Evolutionary conservation across 306 rosid genomes (phyloP).

Genomic region (Lotus japonicus): DNA sequence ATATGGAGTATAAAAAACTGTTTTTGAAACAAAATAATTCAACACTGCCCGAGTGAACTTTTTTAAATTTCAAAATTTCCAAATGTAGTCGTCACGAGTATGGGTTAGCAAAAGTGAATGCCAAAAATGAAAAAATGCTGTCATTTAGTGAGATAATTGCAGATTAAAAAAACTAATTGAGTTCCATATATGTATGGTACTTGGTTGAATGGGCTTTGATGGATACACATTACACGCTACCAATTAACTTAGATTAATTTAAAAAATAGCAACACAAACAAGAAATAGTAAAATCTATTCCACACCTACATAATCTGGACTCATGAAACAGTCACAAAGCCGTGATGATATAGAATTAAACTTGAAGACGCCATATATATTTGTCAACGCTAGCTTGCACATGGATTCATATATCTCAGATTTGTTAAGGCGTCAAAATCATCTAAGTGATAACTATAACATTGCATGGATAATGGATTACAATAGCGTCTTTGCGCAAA

Average conservation of each 20-base stretch:
- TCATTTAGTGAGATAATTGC: not conserved
- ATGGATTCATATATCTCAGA: not conserved
- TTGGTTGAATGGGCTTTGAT: not conserved
- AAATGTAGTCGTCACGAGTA: not conserved
- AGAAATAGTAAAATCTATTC: not conserved
- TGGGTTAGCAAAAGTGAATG: not conserved
- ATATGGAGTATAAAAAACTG: too few relatives aligned
- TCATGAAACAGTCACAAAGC: not conserved
- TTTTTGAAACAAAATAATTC: too few relatives aligned
- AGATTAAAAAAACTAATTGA: not conserved
- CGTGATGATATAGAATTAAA: slow-evolving; percentile 5
- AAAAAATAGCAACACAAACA: not conserved
- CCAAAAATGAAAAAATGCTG: not conserved
- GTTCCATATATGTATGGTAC: not conserved
- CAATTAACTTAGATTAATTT: not conserved
- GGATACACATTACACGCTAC: not conserved
- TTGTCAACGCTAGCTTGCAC: slow-evolving; percentile 11
- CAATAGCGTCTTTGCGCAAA: not conserved
- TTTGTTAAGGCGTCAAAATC: slow-evolving; percentile 32
- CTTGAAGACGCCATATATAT: not conserved
- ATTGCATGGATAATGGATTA: not conserved
- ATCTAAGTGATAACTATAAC: not conserved
- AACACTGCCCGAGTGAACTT: not conserved
- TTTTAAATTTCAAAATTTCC: not conserved
- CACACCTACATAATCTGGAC: too few relatives aligned